Conservation (phyloP, 257 asterid genomes). For the Nicotiana paniculata region DNA sequence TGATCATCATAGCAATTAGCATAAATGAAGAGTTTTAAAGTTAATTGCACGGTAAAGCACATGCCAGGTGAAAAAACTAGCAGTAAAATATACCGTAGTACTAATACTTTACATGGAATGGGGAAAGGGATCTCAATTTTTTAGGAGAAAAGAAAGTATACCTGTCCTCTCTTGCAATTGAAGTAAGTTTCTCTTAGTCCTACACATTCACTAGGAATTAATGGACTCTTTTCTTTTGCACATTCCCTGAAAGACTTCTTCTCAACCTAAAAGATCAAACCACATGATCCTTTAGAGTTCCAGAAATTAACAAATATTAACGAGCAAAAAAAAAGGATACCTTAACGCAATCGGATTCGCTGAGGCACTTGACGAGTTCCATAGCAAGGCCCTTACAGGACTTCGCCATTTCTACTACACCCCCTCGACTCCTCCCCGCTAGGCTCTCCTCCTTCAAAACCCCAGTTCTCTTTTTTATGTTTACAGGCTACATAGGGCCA, state of each 20-base stretch:
- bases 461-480: background rate
- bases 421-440: background rate
- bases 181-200: conserved; percentile 89
- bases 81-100: background rate
- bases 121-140: background rate
- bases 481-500: background rate
- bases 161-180: conserved; percentile 99
- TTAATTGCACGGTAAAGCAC: background rate
- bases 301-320: background rate
- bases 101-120: too few relatives aligned
- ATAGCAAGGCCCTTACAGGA: conserved; percentile 90
- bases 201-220: conserved; percentile 75
- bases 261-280: conserved; percentile 50
- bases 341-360: conserved; percentile 92
- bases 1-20: background rate
- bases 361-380: conserved; percentile 87
- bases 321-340: conserved; percentile 16
- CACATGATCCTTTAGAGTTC: background rate
- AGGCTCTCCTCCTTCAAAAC: background rate
- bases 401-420: conserved; percentile 53
- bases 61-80: background rate
- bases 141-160: conserved; percentile 1
- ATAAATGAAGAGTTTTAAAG: background rate
- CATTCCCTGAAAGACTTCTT: conserved; percentile 72
- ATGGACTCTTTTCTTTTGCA: conserved; percentile 67